These are phyloP conservation scores for Fusarium pilosicola DNA, from an alignment of 2,329 filamentous ascomycete species.

Conservation along the genomic window DNA sequence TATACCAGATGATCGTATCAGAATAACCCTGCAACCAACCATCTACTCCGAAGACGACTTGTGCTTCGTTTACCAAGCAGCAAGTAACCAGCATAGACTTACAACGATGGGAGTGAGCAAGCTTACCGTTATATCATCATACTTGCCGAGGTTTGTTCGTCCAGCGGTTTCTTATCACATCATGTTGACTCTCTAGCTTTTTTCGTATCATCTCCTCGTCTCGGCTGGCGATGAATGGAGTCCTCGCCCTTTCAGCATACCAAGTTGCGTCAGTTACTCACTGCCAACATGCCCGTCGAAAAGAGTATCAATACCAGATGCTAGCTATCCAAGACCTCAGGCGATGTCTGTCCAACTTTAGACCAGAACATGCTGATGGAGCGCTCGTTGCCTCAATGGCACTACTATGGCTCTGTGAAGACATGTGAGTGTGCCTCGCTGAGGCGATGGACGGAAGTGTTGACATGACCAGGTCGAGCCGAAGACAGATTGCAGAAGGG, in stretches of 20 bases:
- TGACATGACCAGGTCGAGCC: conserved; percentile 9
- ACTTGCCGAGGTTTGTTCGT: conserved; percentile 16
- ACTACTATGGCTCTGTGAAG: conserved; percentile 23
- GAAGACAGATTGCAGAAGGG: conserved; percentile 15
- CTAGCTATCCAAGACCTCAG: conserved; percentile 22
- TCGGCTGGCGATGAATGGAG: conserved; percentile 21
- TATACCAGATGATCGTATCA: conserved; percentile 11
- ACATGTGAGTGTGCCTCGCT: neutral
- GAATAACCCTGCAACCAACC: conserved; percentile 18
- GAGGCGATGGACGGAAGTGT: neutral
- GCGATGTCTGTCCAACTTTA: conserved; percentile 10
- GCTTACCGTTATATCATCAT: conserved; percentile 20
- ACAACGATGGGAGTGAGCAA: conserved; percentile 18
- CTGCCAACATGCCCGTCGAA: conserved; percentile 19
- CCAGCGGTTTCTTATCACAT: neutral
- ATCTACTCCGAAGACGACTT: conserved; percentile 29
- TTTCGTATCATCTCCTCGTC: conserved; percentile 19
- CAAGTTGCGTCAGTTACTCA: conserved; percentile 22
- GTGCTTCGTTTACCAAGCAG: conserved; percentile 27
- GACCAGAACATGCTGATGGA: conserved; percentile 13
- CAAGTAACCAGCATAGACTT: conserved; percentile 20
- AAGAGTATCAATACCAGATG: conserved; percentile 31
- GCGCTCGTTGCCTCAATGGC: conserved; percentile 24
- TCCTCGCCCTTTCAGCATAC: conserved; percentile 21
- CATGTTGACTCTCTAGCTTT: conserved; percentile 7